Evolutionary conservation across 768 basidiomycete species (phyloP).

Genomic region (Mycena sanguinolenta): DNA sequence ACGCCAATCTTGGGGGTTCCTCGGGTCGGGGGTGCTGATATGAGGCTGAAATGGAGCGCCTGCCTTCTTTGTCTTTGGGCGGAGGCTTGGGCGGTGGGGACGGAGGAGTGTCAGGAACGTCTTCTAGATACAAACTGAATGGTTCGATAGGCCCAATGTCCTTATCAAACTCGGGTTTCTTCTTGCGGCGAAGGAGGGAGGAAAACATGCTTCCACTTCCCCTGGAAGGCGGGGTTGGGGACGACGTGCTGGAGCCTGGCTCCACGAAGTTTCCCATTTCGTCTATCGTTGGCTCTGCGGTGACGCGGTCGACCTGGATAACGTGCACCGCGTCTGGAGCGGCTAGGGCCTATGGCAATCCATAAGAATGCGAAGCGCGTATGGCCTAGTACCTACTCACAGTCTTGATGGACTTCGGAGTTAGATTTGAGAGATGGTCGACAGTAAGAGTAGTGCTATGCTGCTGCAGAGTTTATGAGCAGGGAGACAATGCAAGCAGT

Average conservation of each 20-base stretch:
- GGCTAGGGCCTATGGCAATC: conserved; percentile 27
- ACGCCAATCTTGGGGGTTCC: not conserved
- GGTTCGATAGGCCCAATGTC: conserved; percentile 35
- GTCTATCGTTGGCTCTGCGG: conserved; percentile 23
- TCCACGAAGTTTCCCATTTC: conserved; percentile 24
- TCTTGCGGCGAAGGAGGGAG: conserved; percentile 57
- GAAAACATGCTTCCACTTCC: conserved; percentile 39
- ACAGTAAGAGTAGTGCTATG: conserved; percentile 62
- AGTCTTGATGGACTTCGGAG: conserved; percentile 49
- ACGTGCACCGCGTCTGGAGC: conserved; percentile 37
- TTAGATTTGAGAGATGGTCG: conserved; percentile 59
- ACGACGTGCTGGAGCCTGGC: conserved; percentile 12
- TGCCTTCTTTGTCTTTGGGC: conserved; percentile 56
- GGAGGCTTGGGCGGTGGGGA: conserved; percentile 49
- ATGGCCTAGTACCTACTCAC: not conserved
- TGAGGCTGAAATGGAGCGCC: conserved; percentile 32
- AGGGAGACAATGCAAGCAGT: conserved; percentile 3
- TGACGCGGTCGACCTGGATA: conserved; percentile 31
- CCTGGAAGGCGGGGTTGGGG: conserved; percentile 33
- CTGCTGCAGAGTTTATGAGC: conserved; percentile 46
- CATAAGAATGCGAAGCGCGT: conserved; percentile 10
- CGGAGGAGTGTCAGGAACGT: conserved; percentile 36
- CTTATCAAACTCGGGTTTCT: conserved; percentile 46
- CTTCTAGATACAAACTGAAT: conserved; percentile 36
- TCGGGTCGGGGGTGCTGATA: conserved; percentile 17